phyloP scores from a whole-genome alignment of 495 filamentous ascomycete genomes.

The Cercophora samala region DNA sequence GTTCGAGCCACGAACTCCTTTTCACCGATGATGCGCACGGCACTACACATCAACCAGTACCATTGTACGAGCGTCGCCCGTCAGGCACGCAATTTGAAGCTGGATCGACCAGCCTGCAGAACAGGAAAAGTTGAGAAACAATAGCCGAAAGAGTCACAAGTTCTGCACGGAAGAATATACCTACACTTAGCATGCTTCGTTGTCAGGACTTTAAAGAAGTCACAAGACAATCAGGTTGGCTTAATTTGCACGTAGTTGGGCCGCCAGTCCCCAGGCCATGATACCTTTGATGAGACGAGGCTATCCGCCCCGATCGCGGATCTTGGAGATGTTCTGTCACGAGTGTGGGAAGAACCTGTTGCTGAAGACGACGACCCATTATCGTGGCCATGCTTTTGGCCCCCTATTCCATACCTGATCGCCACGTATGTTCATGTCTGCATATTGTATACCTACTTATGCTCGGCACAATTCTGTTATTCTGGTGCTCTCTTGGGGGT shows the following conservation, averaged over 20 bases:
- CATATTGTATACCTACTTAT: not conserved
- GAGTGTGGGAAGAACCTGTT: not conserved
- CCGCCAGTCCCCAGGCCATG: not conserved
- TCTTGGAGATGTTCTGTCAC: not conserved
- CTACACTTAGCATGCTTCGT: no score
- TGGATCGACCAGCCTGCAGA: no score
- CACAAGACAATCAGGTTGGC: no score
- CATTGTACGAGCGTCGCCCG: no score
- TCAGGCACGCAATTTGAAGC: no score
- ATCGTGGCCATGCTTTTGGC: constrained; percentile 1
- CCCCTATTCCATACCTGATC: constrained; percentile 4
- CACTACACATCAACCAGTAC: no score
- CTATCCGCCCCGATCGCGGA: not conserved
- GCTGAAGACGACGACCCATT: not conserved
- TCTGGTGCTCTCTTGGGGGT: not conserved
- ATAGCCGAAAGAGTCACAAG: no score
- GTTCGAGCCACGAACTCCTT: no score
- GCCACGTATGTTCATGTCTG: not conserved
- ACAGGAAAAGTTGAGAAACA: no score
- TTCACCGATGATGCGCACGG: no score
- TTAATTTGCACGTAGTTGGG: not conserved
- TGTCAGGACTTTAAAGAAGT: no score
- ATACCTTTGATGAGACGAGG: not conserved
- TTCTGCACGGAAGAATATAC: no score
- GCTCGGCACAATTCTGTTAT: not conserved